Evolutionary conservation across 2,329 filamentous ascomycete genomes (phyloP), one percentile per base, ranked within the genome.

Genomic region (Colletotrichum endophyticum): DNA sequence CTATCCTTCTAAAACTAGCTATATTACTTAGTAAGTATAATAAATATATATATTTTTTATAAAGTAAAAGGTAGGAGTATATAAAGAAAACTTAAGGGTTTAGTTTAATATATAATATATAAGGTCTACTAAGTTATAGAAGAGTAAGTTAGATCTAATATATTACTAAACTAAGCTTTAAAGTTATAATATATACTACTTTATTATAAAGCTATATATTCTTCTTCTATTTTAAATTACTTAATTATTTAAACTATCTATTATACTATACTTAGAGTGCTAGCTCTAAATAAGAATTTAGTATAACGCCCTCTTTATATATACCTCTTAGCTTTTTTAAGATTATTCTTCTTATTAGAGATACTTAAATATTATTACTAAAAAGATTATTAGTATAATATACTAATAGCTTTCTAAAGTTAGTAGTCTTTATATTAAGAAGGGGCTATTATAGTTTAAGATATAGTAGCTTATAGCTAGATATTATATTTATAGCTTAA

Each of bases 151-250:
- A 36, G 13, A 36, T 36, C 1, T 36, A 36, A 7, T 36, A 36
- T 36, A 56, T 6, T 56, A 22, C 3, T 56, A 56, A 56, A 5
- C 12, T 56, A 56, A 22, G n/a, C 19, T 3, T n/a, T 56, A 56
- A n/a, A 56, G 5, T 22, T 56, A 56, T 56, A 56, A 25, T 56
- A n/a, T n/a, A 56, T 56, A 56, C 4, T 56, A 2, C 12, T 56
- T n/a, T 25, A n/a, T 56, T n/a, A 56, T 56, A 36, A 56, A 9
- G n/a, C 49, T 56, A 56, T 56, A 53, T n/a, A 22, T n/a, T 13
- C 5, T 56, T 6, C 6, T n/a, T n/a, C 1, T 56, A 56, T n/a
- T 0, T 1, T 56, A 56, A 0, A 5, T n/a, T n/a, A 11, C 3
- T 0, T 56, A 56, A 56, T 56, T 56, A 56, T 56, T 5, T 56